Evolutionary conservation across 768 basidiomycete species (phyloP), one percentile per base, ranked within the genome.

Genomic region (Neoboletus subvelutipes): DNA sequence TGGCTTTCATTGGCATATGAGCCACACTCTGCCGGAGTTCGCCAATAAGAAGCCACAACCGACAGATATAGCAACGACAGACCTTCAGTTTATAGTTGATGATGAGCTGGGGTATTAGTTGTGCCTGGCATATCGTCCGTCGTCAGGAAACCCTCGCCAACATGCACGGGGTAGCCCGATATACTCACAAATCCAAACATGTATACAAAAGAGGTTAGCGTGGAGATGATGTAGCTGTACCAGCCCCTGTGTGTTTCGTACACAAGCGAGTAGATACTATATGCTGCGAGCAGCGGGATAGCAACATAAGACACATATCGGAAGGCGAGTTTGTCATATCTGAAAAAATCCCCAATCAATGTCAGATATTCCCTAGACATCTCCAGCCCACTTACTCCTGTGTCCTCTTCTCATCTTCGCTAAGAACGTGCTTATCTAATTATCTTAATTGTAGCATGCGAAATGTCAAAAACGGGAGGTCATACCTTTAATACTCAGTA

Each of bases 81-180:
- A 88, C 87, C 88, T 94, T 94, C 57, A 98, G 82, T 73, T 96
- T 96, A 77, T 95, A 97, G 76, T 97, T 97, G 78, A 98, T 95
- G 67, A 98, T 96, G 55, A 94, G 75, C 71, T 92, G 90, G 36
- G 89, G 90, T 48, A 92, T 76, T 33, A 94, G 80, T 78, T 94
- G 92, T 48, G 88, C 91, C 90, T 92, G 67, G 45, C 33, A 64
- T 34, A 57, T 59, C 47, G 51, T 56, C 52, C 46, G 52, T 52
- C 45, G 50, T 64, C 57, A 65, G 50, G 55, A 53, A 55, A 49
- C 49, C 49, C 40, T 22, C 33, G 46, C 34, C 45, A 48, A n/a
- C 34, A 31, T 39, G 26, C 50, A 48, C 13, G 39, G 6, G 10
- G 31, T 24, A 50, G 34, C 52, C 18, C 33, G 42, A 18, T 43